Percentiles rank a stretch among this genome's conserved stretches.
Conservation (phyloP, 2,329 filamentous ascomycete genomes). For the Calonectria pteridis region DNA sequence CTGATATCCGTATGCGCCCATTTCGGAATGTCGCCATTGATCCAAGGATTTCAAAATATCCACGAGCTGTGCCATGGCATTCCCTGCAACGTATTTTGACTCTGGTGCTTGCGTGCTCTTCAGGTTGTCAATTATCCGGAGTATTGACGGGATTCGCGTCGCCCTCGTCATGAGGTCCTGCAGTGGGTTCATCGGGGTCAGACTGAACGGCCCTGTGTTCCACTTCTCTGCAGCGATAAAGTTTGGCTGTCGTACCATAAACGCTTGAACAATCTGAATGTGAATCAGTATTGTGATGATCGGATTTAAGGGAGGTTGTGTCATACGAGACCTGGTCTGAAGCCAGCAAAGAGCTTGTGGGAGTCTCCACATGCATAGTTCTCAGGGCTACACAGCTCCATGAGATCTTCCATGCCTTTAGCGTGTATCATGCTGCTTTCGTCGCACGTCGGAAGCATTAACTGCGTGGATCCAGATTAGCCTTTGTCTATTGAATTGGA, state of each 20-base stretch:
- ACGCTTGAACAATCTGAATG: slow-evolving; percentile 18
- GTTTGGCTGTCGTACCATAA: slow-evolving; percentile 14
- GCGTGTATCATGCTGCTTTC: slow-evolving; percentile 47
- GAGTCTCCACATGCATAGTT: slow-evolving; percentile 49
- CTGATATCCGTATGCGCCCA: neutral
- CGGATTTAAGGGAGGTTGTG: neutral
- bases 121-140: slow-evolving; percentile 5
- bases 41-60: neutral
- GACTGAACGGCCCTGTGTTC: slow-evolving; percentile 18
- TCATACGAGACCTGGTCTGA: slow-evolving; percentile 54
- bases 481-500: neutral
- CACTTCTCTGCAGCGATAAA: slow-evolving; percentile 20
- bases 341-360: slow-evolving; percentile 55
- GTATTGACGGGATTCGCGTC: neutral
- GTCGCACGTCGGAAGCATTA: slow-evolving; percentile 48
- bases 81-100: neutral
- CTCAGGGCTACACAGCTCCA: slow-evolving; percentile 47
- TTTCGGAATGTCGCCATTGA: slow-evolving; percentile 4
- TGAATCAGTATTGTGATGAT: neutral
- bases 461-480: neutral
- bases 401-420: slow-evolving; percentile 49
- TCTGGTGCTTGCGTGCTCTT: neutral
- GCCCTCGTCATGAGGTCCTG: slow-evolving; percentile 25
- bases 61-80: neutral
- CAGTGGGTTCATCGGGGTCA: slow-evolving; percentile 8